Evolutionary conservation across 768 basidiomycete genomes (phyloP), one percentile per base, ranked within the genome.

Genomic region (Gloeostereum incarnatum): DNA sequence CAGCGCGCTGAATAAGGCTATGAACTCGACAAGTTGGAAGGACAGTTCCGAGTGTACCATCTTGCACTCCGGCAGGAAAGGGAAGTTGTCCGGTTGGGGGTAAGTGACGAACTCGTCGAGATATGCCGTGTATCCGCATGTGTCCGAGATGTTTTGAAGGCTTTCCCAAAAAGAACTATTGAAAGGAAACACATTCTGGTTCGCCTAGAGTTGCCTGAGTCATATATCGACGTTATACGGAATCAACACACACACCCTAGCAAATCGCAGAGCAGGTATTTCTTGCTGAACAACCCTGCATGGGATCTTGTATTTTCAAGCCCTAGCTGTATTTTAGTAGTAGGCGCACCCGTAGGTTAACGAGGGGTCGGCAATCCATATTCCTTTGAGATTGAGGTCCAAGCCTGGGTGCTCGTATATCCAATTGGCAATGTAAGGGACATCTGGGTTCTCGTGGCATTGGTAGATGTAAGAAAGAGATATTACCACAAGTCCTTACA

Each of bases 241-340:
- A 2, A 4, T 21, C 11, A 1, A 9, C 21, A 23, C n/a, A 21
- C 43, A 35, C 42, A 65, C 65, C 55, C 60, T 61, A 31, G 62
- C 63, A 49, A 83, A 83, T 39, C 68, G 62, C 33, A 83, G 70
- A 1, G 82, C 78, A 2, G 81, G 77, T 35, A 84, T 78, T 40
- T 82, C 65, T 37, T 68, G 54, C 45, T 81, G 78, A 3, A 78
- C 71, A 7, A 80, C 66, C 13, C n/a, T n/a, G n/a, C n/a, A n/a
- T n/a, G n/a, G n/a, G n/a, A n/a, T n/a, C n/a, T n/a, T n/a, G n/a
- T n/a, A n/a, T n/a, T n/a, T n/a, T n/a, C n/a, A n/a, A n/a, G n/a
- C n/a, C n/a, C n/a, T n/a, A n/a, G n/a, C n/a, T n/a, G n/a, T n/a
- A n/a, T n/a, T n/a, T n/a, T n/a, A n/a, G n/a, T n/a, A n/a, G n/a